Evolutionary conservation across 2,329 filamentous ascomycete genomes (phyloP), one percentile per base, ranked within the genome.

Genomic region (Sarocladium oryzae): DNA sequence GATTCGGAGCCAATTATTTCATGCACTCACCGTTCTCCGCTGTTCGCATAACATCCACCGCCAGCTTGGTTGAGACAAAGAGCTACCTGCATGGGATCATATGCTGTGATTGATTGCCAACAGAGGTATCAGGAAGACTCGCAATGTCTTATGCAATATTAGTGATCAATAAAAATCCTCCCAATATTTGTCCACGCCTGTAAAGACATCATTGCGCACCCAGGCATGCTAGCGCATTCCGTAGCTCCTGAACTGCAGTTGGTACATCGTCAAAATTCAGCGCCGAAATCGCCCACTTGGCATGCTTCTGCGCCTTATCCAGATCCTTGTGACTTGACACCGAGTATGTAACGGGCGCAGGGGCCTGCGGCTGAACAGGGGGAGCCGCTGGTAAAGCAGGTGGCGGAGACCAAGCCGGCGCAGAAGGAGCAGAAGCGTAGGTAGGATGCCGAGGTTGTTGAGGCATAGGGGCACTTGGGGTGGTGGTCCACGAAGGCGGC

Each of bases 261-360:
- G 85, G 77, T 2, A 95, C 87, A 65, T 99, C 93, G 59, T 99
- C 93, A 67, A 99, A 99, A 61, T 96, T 96, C 45, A 99, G 71
- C 0, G 93, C 93, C 10, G 91, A 96, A 37, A 97, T 95, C 0
- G 93, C 93, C 89, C 89, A 99, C 61, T 89, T 90, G 2, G 92
- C 91, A 70, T 97, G 93, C 65, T 97, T 99, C 66, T 96, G 90
- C 4, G 93, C 92, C 59, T 84, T 79, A 32, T 81, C 73, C 32
- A 96, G 85, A 56, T 96, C 89, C 28, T 68, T 63, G 7, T 63
- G 63, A 26, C 46, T 49, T 16, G 46, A 43, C 62, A 60, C 13
- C 56, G 57, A 2, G 58, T 51, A 24, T 16, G 16, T 54, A 53
- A 4, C 52, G 41, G 21, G 52, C 38, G 13, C 38, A 28, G 50